These are phyloP conservation scores for Raddia guianensis DNA, from an alignment of 176 grass and related monocot genomes.

Conservation along the genomic window DNA sequence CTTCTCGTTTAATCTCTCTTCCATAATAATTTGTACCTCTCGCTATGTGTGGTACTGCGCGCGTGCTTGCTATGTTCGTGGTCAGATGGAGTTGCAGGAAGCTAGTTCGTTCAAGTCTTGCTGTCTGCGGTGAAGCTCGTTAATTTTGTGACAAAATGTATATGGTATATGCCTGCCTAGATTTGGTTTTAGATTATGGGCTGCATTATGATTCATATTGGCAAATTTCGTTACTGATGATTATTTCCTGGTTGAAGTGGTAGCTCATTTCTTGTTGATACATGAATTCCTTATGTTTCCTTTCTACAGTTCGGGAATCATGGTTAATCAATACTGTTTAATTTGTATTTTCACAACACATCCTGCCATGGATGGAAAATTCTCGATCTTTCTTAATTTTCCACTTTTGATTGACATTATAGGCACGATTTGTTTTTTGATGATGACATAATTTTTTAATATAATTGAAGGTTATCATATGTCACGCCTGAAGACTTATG, in stretches of 20 bases:
- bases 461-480: neutral
- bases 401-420: conserved; percentile 3
- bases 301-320: neutral
- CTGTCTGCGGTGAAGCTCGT: neutral
- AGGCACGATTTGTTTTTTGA: neutral
- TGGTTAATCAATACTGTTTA: conserved; percentile 5
- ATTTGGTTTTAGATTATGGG: neutral
- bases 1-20: neutral
- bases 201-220: neutral
- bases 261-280: neutral
- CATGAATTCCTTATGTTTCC: neutral
- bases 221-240: neutral
- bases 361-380: neutral
- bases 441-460: too few species aligned
- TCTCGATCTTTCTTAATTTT: neutral
- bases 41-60: neutral
- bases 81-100: conserved; percentile 5
- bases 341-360: neutral
- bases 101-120: neutral
- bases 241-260: neutral
- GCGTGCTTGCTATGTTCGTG: neutral
- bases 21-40: neutral
- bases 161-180: neutral
- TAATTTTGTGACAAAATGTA: neutral
- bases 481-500: neutral